Evolutionary conservation across 352 stramenopile species (phyloP), one percentile per base, ranked within the genome.

Genomic region (Pythium insidiosum): DNA sequence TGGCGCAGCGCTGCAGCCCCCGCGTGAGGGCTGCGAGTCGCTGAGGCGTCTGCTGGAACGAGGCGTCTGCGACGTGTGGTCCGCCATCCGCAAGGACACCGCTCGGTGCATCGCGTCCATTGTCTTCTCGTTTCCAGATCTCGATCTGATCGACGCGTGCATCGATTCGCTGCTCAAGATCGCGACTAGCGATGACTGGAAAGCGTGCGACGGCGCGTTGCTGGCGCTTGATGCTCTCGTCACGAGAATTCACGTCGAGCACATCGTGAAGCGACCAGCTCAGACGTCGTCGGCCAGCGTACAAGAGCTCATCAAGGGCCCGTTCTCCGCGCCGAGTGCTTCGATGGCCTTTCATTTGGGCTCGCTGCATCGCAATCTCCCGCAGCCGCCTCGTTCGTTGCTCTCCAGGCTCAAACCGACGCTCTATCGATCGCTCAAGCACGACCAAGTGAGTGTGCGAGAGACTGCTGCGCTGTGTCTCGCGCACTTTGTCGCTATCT

Each of bases 51-150:
- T n/a, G n/a, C n/a, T n/a, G n/a, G n/a, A n/a, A n/a, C n/a, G n/a
- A n/a, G 69, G 69, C 0, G 45, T 78, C 10, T 83, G 65, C 1
- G 75, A 88, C 35, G 47, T 88, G 24, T 88, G 75, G 75, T 88
- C 75, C 2, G 68, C 68, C 16, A 68, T 88, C 6, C 75, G 73
- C 13, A 83, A 77, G 52, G 66, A 81, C 12, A 66, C 49, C 6
- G 58, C 68, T 1, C 61, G 45, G 12, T 35, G 19, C 29, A 47
- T 56, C 24, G 41, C 40, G 0, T 19, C 7, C 3, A 65, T 81
- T 23, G 55, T 42, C 11, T 33, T 73, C n/a, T 25, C 50, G 18
- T 50, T 75, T 13, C 43, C 58, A 6, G 55, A 66, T 5, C 22
- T 61, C 25, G 43, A 50, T 16, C 33, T 53, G 10, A 49, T 84